Percentiles rank a stretch among this genome's conserved stretches.
Conservation (phyloP, 176 grass and related monocot species). For the Hyparrhenia diplandra region DNA sequence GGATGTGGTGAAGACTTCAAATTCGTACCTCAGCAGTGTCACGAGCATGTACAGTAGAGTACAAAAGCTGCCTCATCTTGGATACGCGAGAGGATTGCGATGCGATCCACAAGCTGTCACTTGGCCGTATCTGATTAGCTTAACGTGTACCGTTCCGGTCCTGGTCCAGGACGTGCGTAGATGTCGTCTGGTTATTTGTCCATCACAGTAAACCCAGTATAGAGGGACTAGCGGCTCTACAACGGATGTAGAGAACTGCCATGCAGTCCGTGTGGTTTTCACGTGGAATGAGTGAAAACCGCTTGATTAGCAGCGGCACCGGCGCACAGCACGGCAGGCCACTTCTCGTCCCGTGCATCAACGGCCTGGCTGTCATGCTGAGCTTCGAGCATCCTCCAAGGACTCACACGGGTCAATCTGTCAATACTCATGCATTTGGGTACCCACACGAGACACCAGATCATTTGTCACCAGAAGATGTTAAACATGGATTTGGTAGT, state of each 20-base stretch:
- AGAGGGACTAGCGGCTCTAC: not conserved
- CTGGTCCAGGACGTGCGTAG: not conserved
- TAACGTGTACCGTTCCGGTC: not conserved
- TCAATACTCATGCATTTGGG: not conserved
- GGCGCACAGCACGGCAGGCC: not conserved
- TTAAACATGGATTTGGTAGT: not conserved
- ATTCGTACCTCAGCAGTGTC: not conserved
- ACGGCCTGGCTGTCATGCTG: not conserved
- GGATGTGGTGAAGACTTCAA: not conserved
- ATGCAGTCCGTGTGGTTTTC: not conserved
- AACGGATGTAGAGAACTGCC: not conserved
- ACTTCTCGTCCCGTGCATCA: not conserved
- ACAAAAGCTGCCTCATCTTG: not conserved
- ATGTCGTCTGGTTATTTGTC: not conserved
- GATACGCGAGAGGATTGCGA: not conserved
- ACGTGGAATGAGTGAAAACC: not conserved
- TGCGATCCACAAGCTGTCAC: conserved; percentile 4
- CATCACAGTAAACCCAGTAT: not conserved
- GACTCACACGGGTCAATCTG: not conserved
- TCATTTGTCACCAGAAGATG: not conserved
- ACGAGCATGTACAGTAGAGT: not conserved
- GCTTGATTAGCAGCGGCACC: not conserved
- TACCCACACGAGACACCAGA: not conserved
- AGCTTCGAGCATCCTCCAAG: not conserved
- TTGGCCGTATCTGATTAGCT: not conserved